Evolutionary conservation across 768 basidiomycete genomes (phyloP).

Genomic region (Leccinum rimulosum): DNA sequence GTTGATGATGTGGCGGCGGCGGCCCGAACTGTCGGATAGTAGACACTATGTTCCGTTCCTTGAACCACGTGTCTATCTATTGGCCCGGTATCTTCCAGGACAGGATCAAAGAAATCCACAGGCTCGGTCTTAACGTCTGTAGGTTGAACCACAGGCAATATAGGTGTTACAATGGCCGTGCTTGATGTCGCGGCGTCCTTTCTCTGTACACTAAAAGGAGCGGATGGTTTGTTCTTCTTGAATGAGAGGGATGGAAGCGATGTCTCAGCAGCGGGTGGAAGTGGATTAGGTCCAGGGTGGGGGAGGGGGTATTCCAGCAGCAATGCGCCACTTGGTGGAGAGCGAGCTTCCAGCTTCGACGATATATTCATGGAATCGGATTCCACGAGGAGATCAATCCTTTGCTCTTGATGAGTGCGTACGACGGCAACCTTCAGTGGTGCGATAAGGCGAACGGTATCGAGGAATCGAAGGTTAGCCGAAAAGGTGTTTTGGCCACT

Average conservation of each 20-base stretch:
- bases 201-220: too few relatives aligned
- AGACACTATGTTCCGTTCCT: too few relatives aligned
- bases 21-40: too few relatives aligned
- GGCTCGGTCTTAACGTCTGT: too few relatives aligned
- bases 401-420: slow-evolving; percentile 33
- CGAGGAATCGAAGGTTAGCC: not conserved
- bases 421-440: slow-evolving; percentile 14
- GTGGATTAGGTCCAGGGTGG: slow-evolving; percentile 34
- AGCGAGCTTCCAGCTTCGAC: slow-evolving; percentile 37
- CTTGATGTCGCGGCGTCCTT: too few relatives aligned
- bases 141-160: too few relatives aligned
- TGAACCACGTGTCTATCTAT: too few relatives aligned
- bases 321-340: slow-evolving; percentile 50
- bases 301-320: slow-evolving; percentile 38
- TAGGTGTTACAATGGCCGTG: too few relatives aligned
- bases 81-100: too few relatives aligned
- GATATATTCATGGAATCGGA: slow-evolving; percentile 19
- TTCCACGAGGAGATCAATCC: slow-evolving; percentile 32
- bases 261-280: slow-evolving; percentile 20
- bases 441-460: slow-evolving; percentile 3
- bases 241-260: slow-evolving; percentile 38
- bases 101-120: too few relatives aligned
- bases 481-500: not conserved
- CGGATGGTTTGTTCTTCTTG: slow-evolving; percentile 38
- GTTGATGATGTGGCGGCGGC: too few relatives aligned